Percentiles rank a stretch among this genome's conserved stretches.
Conservation (phyloP, 129 eudicot species). For the Flaveria linearis region DNA sequence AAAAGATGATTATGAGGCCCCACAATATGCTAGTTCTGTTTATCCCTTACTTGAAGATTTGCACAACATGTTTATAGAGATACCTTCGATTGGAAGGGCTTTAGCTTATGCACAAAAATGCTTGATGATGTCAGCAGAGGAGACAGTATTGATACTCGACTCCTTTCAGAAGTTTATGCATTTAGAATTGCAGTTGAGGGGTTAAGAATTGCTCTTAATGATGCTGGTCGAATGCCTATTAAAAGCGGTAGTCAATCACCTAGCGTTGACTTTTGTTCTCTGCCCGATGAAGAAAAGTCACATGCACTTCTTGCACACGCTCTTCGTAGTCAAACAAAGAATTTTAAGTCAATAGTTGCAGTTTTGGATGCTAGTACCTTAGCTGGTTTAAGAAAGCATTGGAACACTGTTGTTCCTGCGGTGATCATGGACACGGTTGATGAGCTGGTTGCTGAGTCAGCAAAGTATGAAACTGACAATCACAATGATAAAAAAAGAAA, state of each 20-base stretch:
- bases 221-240: slow-evolving; percentile 59
- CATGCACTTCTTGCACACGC: slow-evolving; percentile 84
- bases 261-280: slow-evolving; percentile 49
- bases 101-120: slow-evolving; percentile 78
- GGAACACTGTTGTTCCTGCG: slow-evolving; percentile 65
- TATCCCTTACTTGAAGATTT: slow-evolving; percentile 79
- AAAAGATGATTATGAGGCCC: slow-evolving; percentile 54
- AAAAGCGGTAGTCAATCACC: slow-evolving; percentile 28
- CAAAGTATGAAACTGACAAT: slow-evolving; percentile 33
- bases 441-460: slow-evolving; percentile 49
- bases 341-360: slow-evolving; percentile 70
- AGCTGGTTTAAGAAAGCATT: slow-evolving; percentile 76
- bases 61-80: slow-evolving; percentile 54
- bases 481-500: slow-evolving; percentile 46
- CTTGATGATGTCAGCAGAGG: slow-evolving; percentile 69
- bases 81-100: slow-evolving; percentile 68
- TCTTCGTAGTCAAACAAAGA: slow-evolving; percentile 65
- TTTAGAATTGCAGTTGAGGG: slow-evolving; percentile 88
- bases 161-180: slow-evolving; percentile 65
- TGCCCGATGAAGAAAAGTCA: slow-evolving; percentile 70
- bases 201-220: slow-evolving; percentile 75
- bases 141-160: slow-evolving; percentile 41
- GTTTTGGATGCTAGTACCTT: slow-evolving; percentile 68
- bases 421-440: slow-evolving; percentile 56
- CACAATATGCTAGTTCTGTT: slow-evolving; percentile 68